Evolutionary conservation across 768 basidiomycete genomes (phyloP).

Genomic region (Leccinum subgranulosum): DNA sequence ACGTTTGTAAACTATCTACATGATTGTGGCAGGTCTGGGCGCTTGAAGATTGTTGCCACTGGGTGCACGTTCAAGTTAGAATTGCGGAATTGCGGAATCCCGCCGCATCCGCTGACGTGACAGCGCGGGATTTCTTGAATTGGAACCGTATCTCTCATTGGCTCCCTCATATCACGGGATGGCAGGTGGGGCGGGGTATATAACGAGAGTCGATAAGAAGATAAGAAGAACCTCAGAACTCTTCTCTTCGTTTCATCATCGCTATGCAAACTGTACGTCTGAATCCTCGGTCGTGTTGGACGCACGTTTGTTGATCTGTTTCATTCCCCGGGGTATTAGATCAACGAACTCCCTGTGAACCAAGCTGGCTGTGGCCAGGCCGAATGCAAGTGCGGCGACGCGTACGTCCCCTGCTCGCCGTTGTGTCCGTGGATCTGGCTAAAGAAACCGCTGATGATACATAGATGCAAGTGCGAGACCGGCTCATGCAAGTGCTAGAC

Average conservation of each 20-base stretch:
- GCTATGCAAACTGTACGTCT: not conserved
- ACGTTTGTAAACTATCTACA: too few relatives aligned
- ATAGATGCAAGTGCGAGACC: not conserved
- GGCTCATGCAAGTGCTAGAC: not conserved
- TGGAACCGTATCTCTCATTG: not conserved
- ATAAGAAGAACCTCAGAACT: not conserved
- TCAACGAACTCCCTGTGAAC: not conserved
- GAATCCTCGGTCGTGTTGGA: not conserved
- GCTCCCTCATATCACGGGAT: not conserved
- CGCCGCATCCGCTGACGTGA: not conserved
- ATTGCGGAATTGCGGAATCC: not conserved
- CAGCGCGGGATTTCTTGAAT: not conserved
- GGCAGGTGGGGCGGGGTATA: not conserved
- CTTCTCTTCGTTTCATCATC: not conserved
- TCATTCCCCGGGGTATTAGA: not conserved
- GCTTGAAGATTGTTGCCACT: too few relatives aligned
- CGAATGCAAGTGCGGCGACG: not conserved
- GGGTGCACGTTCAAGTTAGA: too few relatives aligned
- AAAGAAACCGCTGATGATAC: not conserved
- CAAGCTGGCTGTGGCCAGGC: not conserved
- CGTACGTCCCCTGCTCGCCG: not conserved
- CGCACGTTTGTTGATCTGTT: not conserved
- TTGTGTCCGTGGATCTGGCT: not conserved
- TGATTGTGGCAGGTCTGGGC: too few relatives aligned
- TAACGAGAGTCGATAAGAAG: not conserved